Evolutionary conservation across 2,329 filamentous ascomycete genomes (phyloP).

Genomic region (Fusarium tuaranense): DNA sequence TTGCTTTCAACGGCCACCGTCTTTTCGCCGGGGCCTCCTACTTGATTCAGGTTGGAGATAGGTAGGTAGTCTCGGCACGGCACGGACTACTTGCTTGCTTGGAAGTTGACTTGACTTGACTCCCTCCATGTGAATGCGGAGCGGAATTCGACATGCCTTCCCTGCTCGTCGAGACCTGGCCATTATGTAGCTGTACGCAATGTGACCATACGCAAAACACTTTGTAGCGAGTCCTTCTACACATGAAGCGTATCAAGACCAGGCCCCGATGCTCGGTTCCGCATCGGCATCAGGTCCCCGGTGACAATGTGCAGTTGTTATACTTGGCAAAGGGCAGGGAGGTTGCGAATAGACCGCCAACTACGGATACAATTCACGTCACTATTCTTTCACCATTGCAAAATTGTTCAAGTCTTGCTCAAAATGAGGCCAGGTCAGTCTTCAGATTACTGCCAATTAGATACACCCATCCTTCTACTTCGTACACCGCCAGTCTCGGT

Average conservation of each 20-base stretch:
- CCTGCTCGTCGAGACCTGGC: background rate
- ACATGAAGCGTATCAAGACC: background rate
- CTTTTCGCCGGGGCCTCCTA: background rate
- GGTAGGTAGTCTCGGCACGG: background rate
- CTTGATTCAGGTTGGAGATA: background rate
- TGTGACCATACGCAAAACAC: background rate
- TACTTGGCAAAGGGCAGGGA: background rate
- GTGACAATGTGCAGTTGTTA: background rate
- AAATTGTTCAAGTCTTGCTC: conserved; percentile 10
- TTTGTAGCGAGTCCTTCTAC: background rate
- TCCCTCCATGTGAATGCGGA: background rate
- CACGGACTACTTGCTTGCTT: background rate
- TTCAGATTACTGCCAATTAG: conserved; percentile 32
- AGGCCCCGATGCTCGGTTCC: background rate
- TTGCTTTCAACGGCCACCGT: conserved; percentile 1
- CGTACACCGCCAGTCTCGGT: conserved; percentile 42
- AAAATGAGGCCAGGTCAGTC: conserved; percentile 25
- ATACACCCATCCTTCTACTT: conserved; percentile 18
- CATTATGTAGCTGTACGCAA: background rate
- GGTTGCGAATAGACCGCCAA: background rate
- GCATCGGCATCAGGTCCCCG: background rate
- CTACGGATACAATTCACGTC: background rate
- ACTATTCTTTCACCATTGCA: background rate
- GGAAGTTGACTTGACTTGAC: background rate
- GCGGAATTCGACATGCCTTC: background rate